A percentile compares a stretch with the other conserved stretches of the same genome.
Conservation (phyloP, 768 basidiomycete genomes). For the Lactifluus hygrophoroides region DNA sequence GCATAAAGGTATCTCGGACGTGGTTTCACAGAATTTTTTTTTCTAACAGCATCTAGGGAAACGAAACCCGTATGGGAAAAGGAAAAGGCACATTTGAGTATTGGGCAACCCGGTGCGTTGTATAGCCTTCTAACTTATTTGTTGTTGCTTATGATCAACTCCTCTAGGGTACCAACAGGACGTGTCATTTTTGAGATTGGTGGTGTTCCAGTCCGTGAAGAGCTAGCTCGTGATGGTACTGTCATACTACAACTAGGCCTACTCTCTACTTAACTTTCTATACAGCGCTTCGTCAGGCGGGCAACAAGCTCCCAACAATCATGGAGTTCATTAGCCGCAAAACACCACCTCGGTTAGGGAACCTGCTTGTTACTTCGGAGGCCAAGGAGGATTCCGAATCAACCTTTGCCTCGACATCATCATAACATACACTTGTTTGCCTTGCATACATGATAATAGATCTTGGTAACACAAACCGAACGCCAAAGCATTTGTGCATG, state of each 20-base stretch:
- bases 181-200: conserved; percentile 93
- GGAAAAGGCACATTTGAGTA: conserved; percentile 97
- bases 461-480: neutral
- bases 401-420: neutral
- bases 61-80: conserved; percentile 99
- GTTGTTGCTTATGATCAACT: neutral
- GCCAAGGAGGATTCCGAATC: neutral
- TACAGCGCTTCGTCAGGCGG: conserved; percentile 79
- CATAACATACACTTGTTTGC: neutral
- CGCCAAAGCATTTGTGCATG: too few relatives aligned
- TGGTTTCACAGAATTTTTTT: neutral
- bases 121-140: neutral
- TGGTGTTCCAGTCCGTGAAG: conserved; percentile 80
- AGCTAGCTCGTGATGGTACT: conserved; percentile 86
- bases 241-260: conserved; percentile 1
- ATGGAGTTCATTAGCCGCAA: conserved; percentile 77
- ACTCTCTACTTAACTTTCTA: neutral
- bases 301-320: conserved; percentile 74
- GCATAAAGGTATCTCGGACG: conserved; percentile 67
- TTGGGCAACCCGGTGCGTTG: conserved; percentile 82
- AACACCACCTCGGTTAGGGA: conserved; percentile 68
- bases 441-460: neutral
- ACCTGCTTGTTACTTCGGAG: conserved; percentile 37
- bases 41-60: conserved; percentile 48
- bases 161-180: conserved; percentile 67